phyloP scores from a whole-genome alignment of 305 asterid species.

The Fraxinus floribunda region DNA sequence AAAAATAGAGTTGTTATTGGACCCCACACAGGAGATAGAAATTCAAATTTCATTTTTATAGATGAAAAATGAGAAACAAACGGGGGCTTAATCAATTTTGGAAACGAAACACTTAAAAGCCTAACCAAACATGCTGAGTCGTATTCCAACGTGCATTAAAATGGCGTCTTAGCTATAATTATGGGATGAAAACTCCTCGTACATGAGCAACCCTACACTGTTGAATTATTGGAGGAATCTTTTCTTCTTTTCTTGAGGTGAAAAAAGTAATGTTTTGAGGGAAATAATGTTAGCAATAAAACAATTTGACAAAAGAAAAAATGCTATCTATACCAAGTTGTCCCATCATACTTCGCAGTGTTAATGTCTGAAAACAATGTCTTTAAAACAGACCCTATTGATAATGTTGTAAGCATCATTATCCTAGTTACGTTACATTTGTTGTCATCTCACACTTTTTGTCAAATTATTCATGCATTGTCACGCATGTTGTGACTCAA shows the following conservation, averaged over 20 bases:
- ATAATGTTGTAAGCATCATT: background rate
- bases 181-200: background rate
- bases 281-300: conserved; percentile 21
- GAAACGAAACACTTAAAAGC: background rate
- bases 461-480: background rate
- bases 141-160: background rate
- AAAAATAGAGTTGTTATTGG: too few relatives aligned
- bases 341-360: background rate
- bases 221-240: conserved; percentile 16
- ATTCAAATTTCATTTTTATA: too few relatives aligned
- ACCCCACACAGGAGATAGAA: too few relatives aligned
- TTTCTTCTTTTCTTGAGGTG: conserved; percentile 23
- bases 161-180: background rate
- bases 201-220: conserved; percentile 21
- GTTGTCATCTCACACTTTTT: background rate
- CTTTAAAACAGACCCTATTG: background rate
- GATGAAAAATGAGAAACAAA: too few relatives aligned
- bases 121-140: background rate
- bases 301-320: conserved; percentile 1
- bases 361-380: background rate
- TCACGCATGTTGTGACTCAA: background rate
- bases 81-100: background rate
- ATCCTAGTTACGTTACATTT: conserved; percentile 11
- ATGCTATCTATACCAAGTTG: background rate
- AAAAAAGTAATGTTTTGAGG: conserved; percentile 14